These are phyloP conservation scores for Solanum rostratum DNA, from an alignment of 257 asterid species.

Conservation along the genomic window DNA sequence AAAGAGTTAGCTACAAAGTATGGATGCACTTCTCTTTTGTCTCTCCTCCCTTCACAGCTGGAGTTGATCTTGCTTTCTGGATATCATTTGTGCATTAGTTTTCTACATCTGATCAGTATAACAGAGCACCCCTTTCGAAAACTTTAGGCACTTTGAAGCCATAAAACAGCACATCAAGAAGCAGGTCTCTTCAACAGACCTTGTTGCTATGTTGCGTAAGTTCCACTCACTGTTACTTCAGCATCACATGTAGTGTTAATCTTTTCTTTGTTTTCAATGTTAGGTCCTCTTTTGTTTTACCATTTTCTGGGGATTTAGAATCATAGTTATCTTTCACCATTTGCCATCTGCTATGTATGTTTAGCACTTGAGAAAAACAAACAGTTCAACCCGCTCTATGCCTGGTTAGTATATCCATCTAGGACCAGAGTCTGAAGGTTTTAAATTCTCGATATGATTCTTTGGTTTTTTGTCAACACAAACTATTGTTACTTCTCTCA, in stretches of 20 bases:
- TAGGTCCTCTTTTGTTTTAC: background rate
- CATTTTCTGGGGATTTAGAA: background rate
- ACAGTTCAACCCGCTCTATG: background rate
- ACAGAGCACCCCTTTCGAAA: background rate
- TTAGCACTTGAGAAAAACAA: background rate
- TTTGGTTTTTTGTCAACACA: background rate
- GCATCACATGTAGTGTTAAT: background rate
- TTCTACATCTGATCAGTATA: background rate
- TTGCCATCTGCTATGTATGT: background rate
- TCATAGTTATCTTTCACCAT: background rate
- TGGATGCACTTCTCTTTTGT: background rate
- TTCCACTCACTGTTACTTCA: background rate
- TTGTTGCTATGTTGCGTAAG: constrained; percentile 68
- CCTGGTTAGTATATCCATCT: background rate
- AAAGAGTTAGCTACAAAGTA: constrained; percentile 67
- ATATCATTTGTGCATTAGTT: background rate
- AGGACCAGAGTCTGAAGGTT: background rate
- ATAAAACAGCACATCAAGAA: constrained; percentile 47
- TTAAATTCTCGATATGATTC: background rate
- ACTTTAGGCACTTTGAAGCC: constrained; percentile 78
- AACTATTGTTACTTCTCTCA: background rate
- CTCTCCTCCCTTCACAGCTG: background rate
- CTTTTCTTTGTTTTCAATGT: background rate
- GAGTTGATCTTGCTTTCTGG: background rate
- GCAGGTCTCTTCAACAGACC: constrained; percentile 45